Conservation (phyloP, 305 asterid species). For the Solanum hybrid region DNA sequence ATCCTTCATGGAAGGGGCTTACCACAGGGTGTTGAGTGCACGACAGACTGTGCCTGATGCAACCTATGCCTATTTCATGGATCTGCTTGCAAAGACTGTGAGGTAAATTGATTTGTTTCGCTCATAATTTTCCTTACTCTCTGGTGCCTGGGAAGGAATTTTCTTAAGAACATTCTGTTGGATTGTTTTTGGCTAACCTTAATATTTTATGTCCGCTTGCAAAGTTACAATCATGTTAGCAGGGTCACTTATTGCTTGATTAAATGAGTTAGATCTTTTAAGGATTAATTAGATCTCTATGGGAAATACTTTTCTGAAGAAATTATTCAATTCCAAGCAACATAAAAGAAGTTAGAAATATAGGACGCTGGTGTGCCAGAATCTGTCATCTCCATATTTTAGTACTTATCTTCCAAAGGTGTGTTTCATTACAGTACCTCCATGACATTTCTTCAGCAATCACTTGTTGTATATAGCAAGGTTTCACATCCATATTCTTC, state of each 20-base stretch:
- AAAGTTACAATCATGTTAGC: neutral
- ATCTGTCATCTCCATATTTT: neutral
- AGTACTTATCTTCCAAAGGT: neutral
- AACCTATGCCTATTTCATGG: slow-evolving; percentile 91
- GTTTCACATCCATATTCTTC: neutral
- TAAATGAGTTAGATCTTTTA: neutral
- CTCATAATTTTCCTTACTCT: neutral
- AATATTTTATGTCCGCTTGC: neutral
- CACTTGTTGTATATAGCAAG: neutral
- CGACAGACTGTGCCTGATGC: slow-evolving; percentile 92
- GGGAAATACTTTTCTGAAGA: neutral
- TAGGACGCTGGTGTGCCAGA: neutral
- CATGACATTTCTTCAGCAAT: neutral
- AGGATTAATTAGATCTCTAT: neutral
- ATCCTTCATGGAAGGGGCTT: slow-evolving; percentile 99
- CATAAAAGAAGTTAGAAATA: neutral
- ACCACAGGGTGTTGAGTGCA: slow-evolving; percentile 84
- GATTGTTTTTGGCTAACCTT: neutral
- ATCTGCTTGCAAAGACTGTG: slow-evolving; percentile 86
- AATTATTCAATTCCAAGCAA: neutral
- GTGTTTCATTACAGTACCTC: neutral
- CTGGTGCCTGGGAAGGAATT: neutral
- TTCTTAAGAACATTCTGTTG: neutral
- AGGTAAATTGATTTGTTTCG: slow-evolving; percentile 30
- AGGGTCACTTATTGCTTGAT: neutral